Base-by-base conservation (phyloP, 2,329 filamentous ascomycete species). In the Colletotrichum eleusines region DNA sequence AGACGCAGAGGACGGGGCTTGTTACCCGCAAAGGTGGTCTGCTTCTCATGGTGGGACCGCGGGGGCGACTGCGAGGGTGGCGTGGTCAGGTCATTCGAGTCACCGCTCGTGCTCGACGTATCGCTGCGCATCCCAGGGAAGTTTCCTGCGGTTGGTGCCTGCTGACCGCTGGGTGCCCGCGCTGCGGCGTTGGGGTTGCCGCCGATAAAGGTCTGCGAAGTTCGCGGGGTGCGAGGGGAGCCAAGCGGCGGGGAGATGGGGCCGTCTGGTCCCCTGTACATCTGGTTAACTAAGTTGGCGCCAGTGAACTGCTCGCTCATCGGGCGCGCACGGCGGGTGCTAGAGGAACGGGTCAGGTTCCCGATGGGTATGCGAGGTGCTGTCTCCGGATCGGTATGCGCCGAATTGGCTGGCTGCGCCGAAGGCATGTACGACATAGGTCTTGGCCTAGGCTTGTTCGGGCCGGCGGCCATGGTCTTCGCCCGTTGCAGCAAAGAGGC, bases 1-100 rank as follows among this genome's bases (percentile, higher is more conserved):
- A 99, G 86, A 20, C 95, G 88, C 74, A 99, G 84, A 8, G 95
- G 95, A 44, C 95, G 88, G 69, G 97, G 90, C 81, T 96, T 96
- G 77, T 91, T 91, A 54, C 89, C 88, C 66, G 88, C 82, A 73
- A 88, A 89, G 1, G 87, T 89, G 46, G 86, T 88, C 70, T 84
- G 83, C 79, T 89, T 88, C 76, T 90, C 86, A 71, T 81, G 80
- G 72, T 85, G 82, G 35, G 81, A 80, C 57, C 80, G 79, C 14
- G 89, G 84, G 20, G 89, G 89, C 35, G 88, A 88, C 81, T 90
- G 81, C 60, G 81, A 85, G 55, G 80, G 82, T 55, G 80, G 81
- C 54, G 82, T 85, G n/a, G 80, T 81, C 64, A 82, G 77, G 31
- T 84, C 83, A 26, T 87, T 89, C 42, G 90, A 91, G 69, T 94